Percentiles rank a stretch among this genome's conserved stretches.
phyloP scores from a whole-genome alignment of 2,329 filamentous ascomycete genomes.

The Tolypocladium sp. region DNA sequence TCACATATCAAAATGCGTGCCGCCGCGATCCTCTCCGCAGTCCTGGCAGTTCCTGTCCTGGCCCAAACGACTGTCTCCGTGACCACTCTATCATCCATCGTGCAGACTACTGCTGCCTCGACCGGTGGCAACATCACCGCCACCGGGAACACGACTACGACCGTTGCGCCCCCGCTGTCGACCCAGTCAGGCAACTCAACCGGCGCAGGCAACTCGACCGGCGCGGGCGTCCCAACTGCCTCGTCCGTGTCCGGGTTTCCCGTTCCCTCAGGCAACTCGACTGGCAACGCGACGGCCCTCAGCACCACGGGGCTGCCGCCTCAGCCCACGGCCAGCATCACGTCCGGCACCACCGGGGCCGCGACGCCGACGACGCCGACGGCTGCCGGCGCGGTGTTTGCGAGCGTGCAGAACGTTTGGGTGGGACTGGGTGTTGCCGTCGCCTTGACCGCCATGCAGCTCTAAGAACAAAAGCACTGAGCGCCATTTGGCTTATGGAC shows the following conservation, averaged over 20 bases:
- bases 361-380: background rate
- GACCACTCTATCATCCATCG: background rate
- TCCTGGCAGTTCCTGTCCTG: slow-evolving; percentile 7
- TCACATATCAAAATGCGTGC: slow-evolving; percentile 9
- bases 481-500: no score
- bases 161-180: background rate
- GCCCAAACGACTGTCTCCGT: background rate
- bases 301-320: background rate
- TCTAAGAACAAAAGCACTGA: background rate
- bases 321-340: background rate
- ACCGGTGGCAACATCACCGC: background rate
- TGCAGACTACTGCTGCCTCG: background rate
- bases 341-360: background rate
- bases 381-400: slow-evolving; percentile 1
- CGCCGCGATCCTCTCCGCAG: slow-evolving; percentile 6
- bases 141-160: background rate
- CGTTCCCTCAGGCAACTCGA: background rate
- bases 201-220: background rate
- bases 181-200: background rate
- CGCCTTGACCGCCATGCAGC: slow-evolving; percentile 3
- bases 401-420: slow-evolving; percentile 3
- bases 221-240: no score
- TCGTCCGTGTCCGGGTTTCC: no score
- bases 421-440: slow-evolving; percentile 5
- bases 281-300: background rate